A percentile compares a stretch with the other conserved stretches of the same genome.
Evolutionary conservation across 2,329 filamentous ascomycete species (phyloP).

Genomic region (Arthrobotrys sphaeroides): DNA sequence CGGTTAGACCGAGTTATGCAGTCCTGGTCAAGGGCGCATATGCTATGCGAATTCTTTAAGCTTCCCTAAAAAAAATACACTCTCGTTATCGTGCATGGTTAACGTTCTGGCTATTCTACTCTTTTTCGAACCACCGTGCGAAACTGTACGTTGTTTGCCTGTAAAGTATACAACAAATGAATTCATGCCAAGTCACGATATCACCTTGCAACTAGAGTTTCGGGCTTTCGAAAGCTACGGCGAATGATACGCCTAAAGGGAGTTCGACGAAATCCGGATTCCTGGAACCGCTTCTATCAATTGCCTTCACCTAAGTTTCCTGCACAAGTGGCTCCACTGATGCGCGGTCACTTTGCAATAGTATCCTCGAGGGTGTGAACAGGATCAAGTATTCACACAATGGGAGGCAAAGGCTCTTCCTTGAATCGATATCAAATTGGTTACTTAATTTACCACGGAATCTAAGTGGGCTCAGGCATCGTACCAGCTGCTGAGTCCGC

Average conservation of each 20-base stretch:
- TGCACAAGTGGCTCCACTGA: conserved; percentile 21
- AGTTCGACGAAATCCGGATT: conserved; percentile 30
- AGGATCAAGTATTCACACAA: background rate
- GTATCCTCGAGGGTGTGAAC: background rate
- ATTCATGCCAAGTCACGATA: conserved; percentile 12
- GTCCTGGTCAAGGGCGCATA: background rate
- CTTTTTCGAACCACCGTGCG: no score
- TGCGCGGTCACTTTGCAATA: conserved; percentile 1
- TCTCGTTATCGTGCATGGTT: background rate
- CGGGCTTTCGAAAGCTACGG: background rate
- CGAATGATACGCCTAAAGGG: background rate
- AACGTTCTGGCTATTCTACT: background rate
- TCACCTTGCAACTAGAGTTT: background rate
- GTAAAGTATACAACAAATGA: background rate
- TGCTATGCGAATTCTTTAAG: background rate
- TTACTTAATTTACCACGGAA: background rate
- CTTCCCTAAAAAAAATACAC: no score
- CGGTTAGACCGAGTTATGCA: background rate
- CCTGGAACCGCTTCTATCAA: background rate
- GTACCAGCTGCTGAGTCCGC: conserved; percentile 34
- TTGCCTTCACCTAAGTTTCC: background rate
- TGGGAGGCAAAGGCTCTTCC: background rate
- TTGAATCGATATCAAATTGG: conserved; percentile 7
- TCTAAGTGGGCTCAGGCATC: conserved; percentile 7
- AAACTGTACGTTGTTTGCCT: no score